Conservation (phyloP, 148 eudicot species). For the Diospyros kaki region DNA sequence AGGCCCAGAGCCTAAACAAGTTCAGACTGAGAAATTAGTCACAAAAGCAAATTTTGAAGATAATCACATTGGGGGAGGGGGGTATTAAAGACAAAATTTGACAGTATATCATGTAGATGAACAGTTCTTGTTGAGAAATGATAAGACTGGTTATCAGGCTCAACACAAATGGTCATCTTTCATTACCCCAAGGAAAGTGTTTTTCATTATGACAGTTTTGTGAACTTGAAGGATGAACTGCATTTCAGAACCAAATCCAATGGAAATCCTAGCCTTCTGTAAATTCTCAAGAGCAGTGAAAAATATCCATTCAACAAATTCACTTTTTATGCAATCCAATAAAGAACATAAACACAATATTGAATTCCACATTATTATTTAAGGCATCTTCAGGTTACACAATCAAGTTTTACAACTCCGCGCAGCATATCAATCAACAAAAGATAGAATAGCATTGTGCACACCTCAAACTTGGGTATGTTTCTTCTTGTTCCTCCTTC, state of each 20-base stretch:
- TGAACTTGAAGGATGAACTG: background rate
- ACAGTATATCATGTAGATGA: background rate
- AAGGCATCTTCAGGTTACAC: slow-evolving; percentile 1
- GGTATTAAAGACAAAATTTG: background rate
- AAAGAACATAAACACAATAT: background rate
- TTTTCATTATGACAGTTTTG: slow-evolving; percentile 1
- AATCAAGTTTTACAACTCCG: too few relatives aligned
- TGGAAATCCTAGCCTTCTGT: background rate
- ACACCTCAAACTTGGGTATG: slow-evolving; percentile 91
- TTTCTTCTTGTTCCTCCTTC: slow-evolving; percentile 97
- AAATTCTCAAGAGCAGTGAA: background rate
- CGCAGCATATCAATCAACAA: background rate
- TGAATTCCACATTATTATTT: background rate
- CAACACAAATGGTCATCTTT: background rate
- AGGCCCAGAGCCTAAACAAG: background rate
- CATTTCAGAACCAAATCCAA: background rate
- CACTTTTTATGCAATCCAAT: background rate
- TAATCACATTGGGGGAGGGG: background rate
- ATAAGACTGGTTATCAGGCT: background rate
- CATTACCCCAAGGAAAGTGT: background rate
- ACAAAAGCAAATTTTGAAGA: background rate
- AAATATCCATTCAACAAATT: background rate
- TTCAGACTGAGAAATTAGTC: background rate
- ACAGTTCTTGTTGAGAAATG: background rate
- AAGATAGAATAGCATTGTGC: background rate